These are phyloP conservation scores for Cytospora chrysosperma DNA, from an alignment of 2,329 filamentous ascomycete species.

Conservation along the genomic window DNA sequence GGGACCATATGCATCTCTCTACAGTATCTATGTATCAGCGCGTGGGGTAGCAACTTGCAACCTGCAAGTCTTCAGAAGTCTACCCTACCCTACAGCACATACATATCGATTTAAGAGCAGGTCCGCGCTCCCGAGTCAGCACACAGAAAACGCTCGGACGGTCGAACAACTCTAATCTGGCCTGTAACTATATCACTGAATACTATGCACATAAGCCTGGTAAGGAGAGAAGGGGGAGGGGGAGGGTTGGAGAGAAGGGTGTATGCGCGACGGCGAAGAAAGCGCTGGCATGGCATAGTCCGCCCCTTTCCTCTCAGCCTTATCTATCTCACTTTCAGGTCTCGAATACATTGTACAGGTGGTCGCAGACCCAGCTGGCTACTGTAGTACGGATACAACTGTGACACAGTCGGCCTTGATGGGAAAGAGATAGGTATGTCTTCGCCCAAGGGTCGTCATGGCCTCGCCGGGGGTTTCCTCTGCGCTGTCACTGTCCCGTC, in stretches of 20 bases:
- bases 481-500: not conserved
- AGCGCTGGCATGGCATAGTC: not conserved
- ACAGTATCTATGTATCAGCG: not conserved
- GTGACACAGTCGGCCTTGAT: not conserved
- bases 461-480: not conserved
- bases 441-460: not conserved
- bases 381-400: no score
- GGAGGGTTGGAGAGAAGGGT: not conserved
- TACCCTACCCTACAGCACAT: not conserved
- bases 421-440: not conserved
- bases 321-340: not conserved
- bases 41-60: not conserved
- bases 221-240: not conserved
- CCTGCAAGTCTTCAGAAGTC: not conserved
- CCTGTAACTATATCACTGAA: constrained; percentile 4
- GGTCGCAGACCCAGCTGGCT: not conserved
- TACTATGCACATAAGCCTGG: no score
- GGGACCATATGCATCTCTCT: not conserved
- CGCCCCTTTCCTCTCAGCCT: not conserved
- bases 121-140: constrained; percentile 9
- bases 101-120: constrained; percentile 15
- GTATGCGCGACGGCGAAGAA: not conserved
- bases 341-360: not conserved
- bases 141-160: constrained; percentile 12
- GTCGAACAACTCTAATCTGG: constrained; percentile 3